Evolutionary conservation across 2,329 filamentous ascomycete species (phyloP), one percentile per base, ranked within the genome.

Genomic region (Neonectria neomacrospora): DNA sequence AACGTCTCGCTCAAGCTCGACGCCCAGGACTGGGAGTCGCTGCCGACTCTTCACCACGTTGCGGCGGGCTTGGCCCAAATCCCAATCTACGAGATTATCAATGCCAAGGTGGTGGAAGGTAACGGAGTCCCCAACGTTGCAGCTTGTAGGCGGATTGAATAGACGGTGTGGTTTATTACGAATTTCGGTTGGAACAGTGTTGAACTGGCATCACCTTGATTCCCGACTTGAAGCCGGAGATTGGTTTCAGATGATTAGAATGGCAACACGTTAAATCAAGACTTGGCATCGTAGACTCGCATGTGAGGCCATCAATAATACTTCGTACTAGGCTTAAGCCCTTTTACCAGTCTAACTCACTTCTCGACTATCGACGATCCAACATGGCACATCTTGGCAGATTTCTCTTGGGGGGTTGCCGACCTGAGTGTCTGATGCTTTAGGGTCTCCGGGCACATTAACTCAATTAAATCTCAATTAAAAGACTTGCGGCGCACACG

Each of bases 61-160:
- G 60, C 54, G 32, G 51, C 54, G n/a, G 54, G 63, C n/a, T 44
- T 65, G 37, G 63, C 54, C 4, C 20, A 54, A 16, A 51, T 65
- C 12, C 58, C 63, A 30, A 51, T 65, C n/a, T 65, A 62, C 26
- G 34, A 45, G 30, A 32, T 64, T 20, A 34, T 61, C n/a, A 57
- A 32, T n/a, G 62, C 62, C 28, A 58, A 65, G 44, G 58, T 65
- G 32, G 60, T 63, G 39, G 60, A 63, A 39, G 54, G 54, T n/a
- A 58, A 55, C 6, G 60, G 54, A 32, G 54, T 63, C 16, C 54
- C 60, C 50, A 63, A 58, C 39, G 48, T 58, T 14, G 23, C 41
- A 14, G 60, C 60, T 2, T 57, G 50, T n/a, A 50, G n/a, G 52
- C 53, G 60, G 34, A 63, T 63, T 16, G 60, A 63, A 28, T 63